Evolutionary conservation across 768 basidiomycete species (phyloP).

Genomic region (Tulasnella sp.): DNA sequence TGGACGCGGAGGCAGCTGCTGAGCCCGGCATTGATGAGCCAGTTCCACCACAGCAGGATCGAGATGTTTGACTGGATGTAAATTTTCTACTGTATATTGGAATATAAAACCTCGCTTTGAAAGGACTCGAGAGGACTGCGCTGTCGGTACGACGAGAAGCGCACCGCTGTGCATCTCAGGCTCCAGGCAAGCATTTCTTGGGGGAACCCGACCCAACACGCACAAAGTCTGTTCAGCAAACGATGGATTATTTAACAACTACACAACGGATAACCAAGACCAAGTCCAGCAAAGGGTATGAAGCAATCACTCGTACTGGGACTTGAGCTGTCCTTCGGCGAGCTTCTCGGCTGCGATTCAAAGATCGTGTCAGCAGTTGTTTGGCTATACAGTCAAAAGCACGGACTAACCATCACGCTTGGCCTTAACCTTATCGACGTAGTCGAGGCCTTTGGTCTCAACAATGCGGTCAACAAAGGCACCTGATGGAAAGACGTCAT

Average conservation of each 20-base stretch:
- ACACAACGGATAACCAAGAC: neutral
- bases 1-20: neutral
- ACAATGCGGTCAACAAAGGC: slow-evolving; percentile 17
- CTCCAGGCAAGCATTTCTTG: neutral
- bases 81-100: neutral
- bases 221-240: neutral
- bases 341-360: neutral
- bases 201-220: neutral
- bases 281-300: neutral
- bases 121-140: neutral
- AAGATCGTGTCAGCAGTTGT: neutral
- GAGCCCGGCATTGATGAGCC: neutral
- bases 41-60: neutral
- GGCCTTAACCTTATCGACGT: slow-evolving; percentile 19
- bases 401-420: slow-evolving; percentile 18
- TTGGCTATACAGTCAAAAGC: neutral
- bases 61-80: neutral
- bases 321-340: neutral
- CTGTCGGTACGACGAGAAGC: neutral
- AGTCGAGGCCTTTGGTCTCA: slow-evolving; percentile 12
- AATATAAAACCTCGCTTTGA: neutral
- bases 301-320: neutral
- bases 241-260: neutral
- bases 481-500: neutral
- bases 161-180: no score